Base-by-base conservation (phyloP, 2,329 filamentous ascomycete genomes). In the Trichoderma sp. region DNA sequence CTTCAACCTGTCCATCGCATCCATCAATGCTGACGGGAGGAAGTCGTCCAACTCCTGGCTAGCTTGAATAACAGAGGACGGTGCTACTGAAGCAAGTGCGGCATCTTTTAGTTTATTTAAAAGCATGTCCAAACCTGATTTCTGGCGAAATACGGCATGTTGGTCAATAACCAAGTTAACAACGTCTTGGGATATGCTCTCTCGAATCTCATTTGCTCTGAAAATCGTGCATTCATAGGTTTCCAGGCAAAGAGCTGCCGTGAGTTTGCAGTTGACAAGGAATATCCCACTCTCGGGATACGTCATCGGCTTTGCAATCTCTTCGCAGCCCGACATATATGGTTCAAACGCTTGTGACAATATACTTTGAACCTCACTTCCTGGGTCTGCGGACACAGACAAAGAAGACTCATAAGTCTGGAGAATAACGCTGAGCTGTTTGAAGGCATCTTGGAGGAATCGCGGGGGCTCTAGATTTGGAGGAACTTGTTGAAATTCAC, bases 1-100 rank as follows among this genome's bases (percentile, higher is more conserved):
- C 72, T 90, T 91, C 31, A 98, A 80, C 70, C 93, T 92, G 62
- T 96, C 92, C 74, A 92, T 89, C 3, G 94, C 94, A 77, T 99
- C 96, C 84, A 97, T 95, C 35, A 97, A 85, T 3, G 95, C 96
- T 1, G 93, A 96, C 0, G 96, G 94, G 29, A 99, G 83, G 81
- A 98, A 99, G 71, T 93, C 90, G 76, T 99, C 96, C 7, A 99
- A 84, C 52, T 86, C 87, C 74, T 94, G 92, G 74, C 92, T 92
- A 2, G 91, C 89, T 61, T 84, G 81, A 1, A 86, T 81, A n/a
- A 98, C 83, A 53, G 80, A 77, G 49, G 77, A 73, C 10, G 73
- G 33, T 27, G 47, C 21, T 19, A 69, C 27, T 19, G n/a, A n/a
- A 5, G 27, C 73, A n/a, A 70, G 69, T 72, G 73, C 14, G 78